These are phyloP conservation scores for Nelumbo lutea DNA, from an alignment of 164 flowering plant genomes.

Conservation along the genomic window DNA sequence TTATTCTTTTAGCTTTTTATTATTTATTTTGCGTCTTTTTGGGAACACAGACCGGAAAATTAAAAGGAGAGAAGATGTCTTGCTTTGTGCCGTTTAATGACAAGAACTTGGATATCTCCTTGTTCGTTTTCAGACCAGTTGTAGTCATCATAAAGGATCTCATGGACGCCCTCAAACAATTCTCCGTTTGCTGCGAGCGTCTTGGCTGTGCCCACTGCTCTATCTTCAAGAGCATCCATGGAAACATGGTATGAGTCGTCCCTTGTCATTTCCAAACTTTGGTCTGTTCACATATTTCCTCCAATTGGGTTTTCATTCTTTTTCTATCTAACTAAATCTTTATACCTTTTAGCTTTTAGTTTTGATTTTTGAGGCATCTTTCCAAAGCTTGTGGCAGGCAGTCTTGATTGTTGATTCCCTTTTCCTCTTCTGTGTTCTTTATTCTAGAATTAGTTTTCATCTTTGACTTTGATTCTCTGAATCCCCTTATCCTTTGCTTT, in stretches of 20 bases:
- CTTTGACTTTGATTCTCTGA: neutral
- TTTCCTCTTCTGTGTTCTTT: too few relatives aligned
- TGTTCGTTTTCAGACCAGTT: constrained; percentile 42
- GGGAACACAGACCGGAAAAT: neutral
- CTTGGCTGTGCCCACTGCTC: constrained; percentile 58
- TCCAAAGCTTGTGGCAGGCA: neutral
- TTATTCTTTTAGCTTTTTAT: too few relatives aligned
- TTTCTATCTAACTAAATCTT: neutral
- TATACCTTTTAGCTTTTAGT: neutral
- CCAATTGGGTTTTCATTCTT: neutral
- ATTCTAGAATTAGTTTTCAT: too few relatives aligned
- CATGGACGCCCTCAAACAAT: constrained; percentile 27
- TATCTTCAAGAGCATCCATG: constrained; percentile 59
- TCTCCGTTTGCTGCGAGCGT: constrained; percentile 35
- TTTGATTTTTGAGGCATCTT: neutral
- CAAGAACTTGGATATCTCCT: constrained; percentile 40
- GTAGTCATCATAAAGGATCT: constrained; percentile 24
- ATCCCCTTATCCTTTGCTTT: neutral
- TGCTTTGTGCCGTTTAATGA: constrained; percentile 53
- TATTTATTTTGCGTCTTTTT: too few relatives aligned
- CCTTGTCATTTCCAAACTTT: neutral
- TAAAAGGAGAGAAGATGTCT: constrained; percentile 21
- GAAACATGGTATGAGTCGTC: constrained; percentile 40
- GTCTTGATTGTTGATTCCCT: too few relatives aligned
- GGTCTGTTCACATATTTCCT: neutral